Percentiles rank a stretch among this genome's conserved stretches.
phyloP scores from a whole-genome alignment of 306 rosid genomes.

The Potentilla sterilis region DNA sequence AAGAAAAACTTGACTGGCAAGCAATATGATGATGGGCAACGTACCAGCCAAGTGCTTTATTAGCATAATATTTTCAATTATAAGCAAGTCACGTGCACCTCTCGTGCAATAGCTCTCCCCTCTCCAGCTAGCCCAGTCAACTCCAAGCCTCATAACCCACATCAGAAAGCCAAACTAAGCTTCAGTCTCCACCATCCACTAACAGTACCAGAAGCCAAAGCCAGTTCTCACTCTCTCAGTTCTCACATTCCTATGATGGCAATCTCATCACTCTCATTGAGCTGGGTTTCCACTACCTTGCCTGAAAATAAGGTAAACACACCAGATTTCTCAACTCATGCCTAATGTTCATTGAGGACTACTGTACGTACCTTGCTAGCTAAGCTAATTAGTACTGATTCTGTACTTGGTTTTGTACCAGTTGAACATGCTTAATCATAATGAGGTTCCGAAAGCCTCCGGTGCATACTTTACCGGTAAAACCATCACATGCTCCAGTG shows the following conservation, averaged over 20 bases:
- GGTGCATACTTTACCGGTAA: slow-evolving; percentile 39
- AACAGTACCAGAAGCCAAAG: slow-evolving; percentile 26
- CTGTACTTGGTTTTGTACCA: slow-evolving; percentile 26
- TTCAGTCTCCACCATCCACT: slow-evolving; percentile 26
- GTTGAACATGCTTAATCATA: slow-evolving; percentile 49
- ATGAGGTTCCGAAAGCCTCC: slow-evolving; percentile 37
- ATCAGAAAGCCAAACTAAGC: slow-evolving; percentile 26
- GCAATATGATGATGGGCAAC: not conserved
- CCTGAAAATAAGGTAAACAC: slow-evolving; percentile 52
- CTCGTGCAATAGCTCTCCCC: slow-evolving; percentile 2
- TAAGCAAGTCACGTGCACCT: slow-evolving; percentile 16
- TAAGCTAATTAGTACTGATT: slow-evolving; percentile 13
- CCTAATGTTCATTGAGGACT: not conserved
- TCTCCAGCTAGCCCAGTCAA: not conserved
- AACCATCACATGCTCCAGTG: slow-evolving; percentile 40
- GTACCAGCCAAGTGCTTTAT: not conserved
- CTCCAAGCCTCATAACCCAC: slow-evolving; percentile 28
- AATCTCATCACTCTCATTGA: slow-evolving; percentile 56
- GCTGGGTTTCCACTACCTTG: slow-evolving; percentile 50
- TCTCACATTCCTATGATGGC: slow-evolving; percentile 47
- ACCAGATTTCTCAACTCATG: not conserved
- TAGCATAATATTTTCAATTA: not conserved
- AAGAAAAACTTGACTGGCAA: not conserved
- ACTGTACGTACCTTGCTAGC: not conserved
- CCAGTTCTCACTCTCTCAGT: slow-evolving; percentile 10